A percentile compares a stretch with the other conserved stretches of the same genome.
phyloP scores from a whole-genome alignment of 2,329 filamentous ascomycete genomes.

The Ceratocystis destructans region DNA sequence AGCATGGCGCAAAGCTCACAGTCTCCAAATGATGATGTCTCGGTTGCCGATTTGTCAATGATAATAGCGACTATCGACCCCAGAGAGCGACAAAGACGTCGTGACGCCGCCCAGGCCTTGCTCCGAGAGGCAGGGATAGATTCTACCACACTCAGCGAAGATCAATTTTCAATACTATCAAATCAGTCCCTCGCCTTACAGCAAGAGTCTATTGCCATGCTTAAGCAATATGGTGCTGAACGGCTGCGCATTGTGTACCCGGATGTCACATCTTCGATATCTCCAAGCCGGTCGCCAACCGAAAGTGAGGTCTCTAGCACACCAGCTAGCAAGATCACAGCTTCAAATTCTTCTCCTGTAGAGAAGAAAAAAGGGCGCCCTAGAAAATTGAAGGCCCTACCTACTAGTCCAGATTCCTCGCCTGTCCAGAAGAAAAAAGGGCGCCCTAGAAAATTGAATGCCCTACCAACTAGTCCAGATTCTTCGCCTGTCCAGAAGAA shows the following conservation, averaged over 20 bases:
- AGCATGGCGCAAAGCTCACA: neutral
- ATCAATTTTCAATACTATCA: constrained; percentile 46
- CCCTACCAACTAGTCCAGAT: constrained; percentile 7
- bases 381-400: constrained; percentile 16
- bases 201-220: constrained; percentile 40
- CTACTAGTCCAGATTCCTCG: constrained; percentile 12
- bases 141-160: constrained; percentile 36
- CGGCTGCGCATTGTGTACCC: constrained; percentile 44
- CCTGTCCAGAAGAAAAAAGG: constrained; percentile 18
- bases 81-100: constrained; percentile 37
- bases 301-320: constrained; percentile 20
- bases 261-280: constrained; percentile 16
- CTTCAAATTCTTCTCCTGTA: constrained; percentile 17
- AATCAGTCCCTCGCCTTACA: constrained; percentile 46
- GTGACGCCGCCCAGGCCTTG: constrained; percentile 35
- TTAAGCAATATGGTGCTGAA: constrained; percentile 44
- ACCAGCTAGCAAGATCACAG: constrained; percentile 18
- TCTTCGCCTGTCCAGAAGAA: constrained; percentile 19
- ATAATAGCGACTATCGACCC: constrained; percentile 21
- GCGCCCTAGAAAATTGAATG: constrained; percentile 16
- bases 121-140: constrained; percentile 37
- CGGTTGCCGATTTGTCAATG: neutral
- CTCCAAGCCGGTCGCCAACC: constrained; percentile 24
- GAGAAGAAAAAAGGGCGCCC: constrained; percentile 15
- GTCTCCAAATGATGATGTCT: neutral